Base-by-base conservation (phyloP, 1,139 yeast species). In the Scheffersomyces cryptocercus region DNA sequence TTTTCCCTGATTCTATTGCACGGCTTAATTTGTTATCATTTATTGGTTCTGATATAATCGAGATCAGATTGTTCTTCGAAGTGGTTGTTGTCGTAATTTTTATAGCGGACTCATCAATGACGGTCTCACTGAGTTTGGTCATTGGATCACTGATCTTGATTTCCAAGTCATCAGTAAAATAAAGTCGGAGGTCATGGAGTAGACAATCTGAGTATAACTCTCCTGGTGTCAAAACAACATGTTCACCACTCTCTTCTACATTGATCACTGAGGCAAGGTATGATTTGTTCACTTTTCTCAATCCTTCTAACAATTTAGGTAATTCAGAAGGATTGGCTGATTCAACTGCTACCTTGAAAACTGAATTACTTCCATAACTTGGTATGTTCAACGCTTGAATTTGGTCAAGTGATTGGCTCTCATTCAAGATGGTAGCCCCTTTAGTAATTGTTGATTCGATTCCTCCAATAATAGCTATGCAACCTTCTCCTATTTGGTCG, bases 211-310 rank as follows among this genome's bases (percentile, higher is more conserved):
- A 64, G 58, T 88, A 89, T 13, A 93, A 58, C 59, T 95, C 99
- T 4, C 99, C 99, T 3, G 90, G 81, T 0, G 95, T 97, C 28
- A 84, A 59, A 1, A 95, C 61, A 0, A 84, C 82, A 60, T 86
- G 89, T 55, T 91, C 98, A 1, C 98, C 97, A 44, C 91, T 85
- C 52, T 88, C 96, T 60, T 89, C 97, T 1, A 87, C 91, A 49
- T 77, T 81, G 6, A 88, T 70, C 28, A 75, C 74, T 31, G 84
- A 73, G 5, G 91, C 82, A 11, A 87, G 75, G 56, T 88, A 91
- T 1, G 85, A 69, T 50, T 79, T 81, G 50, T 78, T 78, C 24
- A 86, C 69, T 45, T 74, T 79, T 47, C 86, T 72, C 40, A 93
- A 67, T 0, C 91, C 90, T 14, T 80, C 84, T 12, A 85, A 68